Evolutionary conservation across 805 yeast species (phyloP).

Genomic region (Wickerhamomyces alni): DNA sequence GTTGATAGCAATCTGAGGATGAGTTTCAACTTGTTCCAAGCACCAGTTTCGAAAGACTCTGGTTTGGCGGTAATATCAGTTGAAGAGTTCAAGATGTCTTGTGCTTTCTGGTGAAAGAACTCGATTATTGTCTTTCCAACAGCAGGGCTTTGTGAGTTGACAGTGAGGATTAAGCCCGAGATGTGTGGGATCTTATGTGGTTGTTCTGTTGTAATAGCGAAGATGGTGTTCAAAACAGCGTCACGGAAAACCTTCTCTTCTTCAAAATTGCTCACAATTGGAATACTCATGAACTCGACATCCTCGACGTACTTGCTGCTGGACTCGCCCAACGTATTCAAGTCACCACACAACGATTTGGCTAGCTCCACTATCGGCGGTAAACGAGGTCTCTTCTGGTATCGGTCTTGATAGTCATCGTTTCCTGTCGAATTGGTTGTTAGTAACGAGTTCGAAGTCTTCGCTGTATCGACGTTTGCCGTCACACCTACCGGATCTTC

Average conservation of each 20-base stretch:
- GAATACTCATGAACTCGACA: conserved; percentile 61
- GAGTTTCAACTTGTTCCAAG: conserved; percentile 67
- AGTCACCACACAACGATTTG: conserved; percentile 41
- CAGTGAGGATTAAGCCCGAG: conserved; percentile 58
- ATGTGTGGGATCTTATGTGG: conserved; percentile 84
- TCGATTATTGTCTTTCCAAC: conserved; percentile 69
- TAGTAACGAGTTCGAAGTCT: neutral
- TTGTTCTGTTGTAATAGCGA: conserved; percentile 74
- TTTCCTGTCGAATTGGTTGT: conserved; percentile 9
- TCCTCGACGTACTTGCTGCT: conserved; percentile 44
- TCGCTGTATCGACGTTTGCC: neutral
- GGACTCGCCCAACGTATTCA: conserved; percentile 57
- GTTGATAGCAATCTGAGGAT: conserved; percentile 64
- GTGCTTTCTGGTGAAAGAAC: conserved; percentile 58
- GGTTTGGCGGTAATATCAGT: conserved; percentile 20
- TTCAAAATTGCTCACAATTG: conserved; percentile 60
- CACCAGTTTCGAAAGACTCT: conserved; percentile 40
- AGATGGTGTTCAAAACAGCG: conserved; percentile 55
- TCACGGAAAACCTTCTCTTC: conserved; percentile 53
- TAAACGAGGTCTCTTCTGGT: conserved; percentile 22
- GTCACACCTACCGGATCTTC: conserved; percentile 21
- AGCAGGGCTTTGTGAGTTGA: conserved; percentile 55
- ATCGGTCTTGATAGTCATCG: conserved; percentile 20
- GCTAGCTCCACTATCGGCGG: conserved; percentile 43
- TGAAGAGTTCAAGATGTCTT: conserved; percentile 41